A percentile compares a stretch with the other conserved stretches of the same genome.
Evolutionary conservation across 352 stramenopile genomes (phyloP).

Genomic region (Nothophytophthora sp.): DNA sequence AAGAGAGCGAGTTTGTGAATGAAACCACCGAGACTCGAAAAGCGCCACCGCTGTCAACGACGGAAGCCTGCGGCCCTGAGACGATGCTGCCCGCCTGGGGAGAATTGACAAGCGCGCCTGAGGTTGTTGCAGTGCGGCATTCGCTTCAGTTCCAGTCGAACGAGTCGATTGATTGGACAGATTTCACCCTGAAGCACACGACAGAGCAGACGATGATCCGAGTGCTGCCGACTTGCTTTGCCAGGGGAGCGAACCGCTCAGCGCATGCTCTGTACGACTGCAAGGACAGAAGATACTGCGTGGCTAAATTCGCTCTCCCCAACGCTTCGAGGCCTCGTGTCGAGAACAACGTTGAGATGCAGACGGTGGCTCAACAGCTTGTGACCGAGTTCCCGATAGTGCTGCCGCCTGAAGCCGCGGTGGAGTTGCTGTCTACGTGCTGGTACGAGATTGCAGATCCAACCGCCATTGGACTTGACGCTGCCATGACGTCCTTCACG

Average conservation of each 20-base stretch:
- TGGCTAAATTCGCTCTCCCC: conserved; percentile 43
- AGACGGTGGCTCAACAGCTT: conserved; percentile 40
- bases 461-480: conserved; percentile 1
- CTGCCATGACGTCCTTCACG: conserved; percentile 30
- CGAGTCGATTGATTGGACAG: conserved; percentile 26
- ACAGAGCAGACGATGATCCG: conserved; percentile 37
- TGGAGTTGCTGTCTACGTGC: conserved; percentile 50
- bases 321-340: conserved; percentile 11
- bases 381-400: conserved; percentile 32
- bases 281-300: conserved; percentile 26
- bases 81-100: conserved; percentile 18
- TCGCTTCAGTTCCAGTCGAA: conserved; percentile 31
- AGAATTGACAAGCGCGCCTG: neutral
- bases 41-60: neutral
- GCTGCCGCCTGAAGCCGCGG: conserved; percentile 17
- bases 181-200: conserved; percentile 30
- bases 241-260: conserved; percentile 34
- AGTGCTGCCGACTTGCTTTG: conserved; percentile 30
- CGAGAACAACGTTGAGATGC: conserved; percentile 35
- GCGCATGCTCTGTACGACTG: conserved; percentile 37
- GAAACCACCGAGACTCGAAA: no score
- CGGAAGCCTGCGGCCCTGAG: neutral
- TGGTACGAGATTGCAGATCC: conserved; percentile 40
- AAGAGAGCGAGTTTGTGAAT: no score
- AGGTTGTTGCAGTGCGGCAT: conserved; percentile 28